Percentiles rank a stretch among this genome's conserved stretches.
phyloP scores from a whole-genome alignment of 495 filamentous ascomycete species.

The Chaetomidium leptoderma region DNA sequence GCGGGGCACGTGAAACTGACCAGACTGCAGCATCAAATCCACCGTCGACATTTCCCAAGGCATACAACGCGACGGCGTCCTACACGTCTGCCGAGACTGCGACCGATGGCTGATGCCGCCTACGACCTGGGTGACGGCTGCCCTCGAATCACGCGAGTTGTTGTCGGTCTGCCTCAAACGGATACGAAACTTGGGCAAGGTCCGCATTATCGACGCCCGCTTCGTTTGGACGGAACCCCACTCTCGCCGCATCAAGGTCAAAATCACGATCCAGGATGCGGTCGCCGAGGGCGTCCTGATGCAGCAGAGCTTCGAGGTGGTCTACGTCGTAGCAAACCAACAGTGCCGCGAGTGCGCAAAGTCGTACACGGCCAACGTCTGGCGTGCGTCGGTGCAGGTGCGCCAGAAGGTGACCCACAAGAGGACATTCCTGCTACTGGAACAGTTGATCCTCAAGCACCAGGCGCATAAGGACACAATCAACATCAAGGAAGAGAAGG shows the following conservation, averaged over 20 bases:
- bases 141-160: constrained; percentile 81
- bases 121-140: constrained; percentile 73
- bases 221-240: constrained; percentile 99
- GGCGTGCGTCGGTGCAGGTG: constrained; percentile 62
- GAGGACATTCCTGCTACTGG: constrained; percentile 91
- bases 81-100: constrained; percentile 86
- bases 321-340: constrained; percentile 80
- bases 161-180: constrained; percentile 83
- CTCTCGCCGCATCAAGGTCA: constrained; percentile 81
- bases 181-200: constrained; percentile 73
- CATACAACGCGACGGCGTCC: constrained; percentile 75
- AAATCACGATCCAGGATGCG: constrained; percentile 79
- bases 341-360: constrained; percentile 92
- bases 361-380: constrained; percentile 88
- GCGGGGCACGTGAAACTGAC: not conserved
- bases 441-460: constrained; percentile 94
- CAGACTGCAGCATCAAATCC: constrained; percentile 71
- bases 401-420: constrained; percentile 97
- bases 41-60: constrained; percentile 92
- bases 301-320: constrained; percentile 91
- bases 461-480: constrained; percentile 87
- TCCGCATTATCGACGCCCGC: constrained; percentile 86
- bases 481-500: constrained; percentile 92
- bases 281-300: constrained; percentile 72
- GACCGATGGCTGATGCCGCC: constrained; percentile 92